Percentiles rank a stretch among this genome's conserved stretches.
These are phyloP conservation scores for Penicillium simplicissimum DNA, from an alignment of 495 filamentous ascomycete species.

Conservation along the genomic window DNA sequence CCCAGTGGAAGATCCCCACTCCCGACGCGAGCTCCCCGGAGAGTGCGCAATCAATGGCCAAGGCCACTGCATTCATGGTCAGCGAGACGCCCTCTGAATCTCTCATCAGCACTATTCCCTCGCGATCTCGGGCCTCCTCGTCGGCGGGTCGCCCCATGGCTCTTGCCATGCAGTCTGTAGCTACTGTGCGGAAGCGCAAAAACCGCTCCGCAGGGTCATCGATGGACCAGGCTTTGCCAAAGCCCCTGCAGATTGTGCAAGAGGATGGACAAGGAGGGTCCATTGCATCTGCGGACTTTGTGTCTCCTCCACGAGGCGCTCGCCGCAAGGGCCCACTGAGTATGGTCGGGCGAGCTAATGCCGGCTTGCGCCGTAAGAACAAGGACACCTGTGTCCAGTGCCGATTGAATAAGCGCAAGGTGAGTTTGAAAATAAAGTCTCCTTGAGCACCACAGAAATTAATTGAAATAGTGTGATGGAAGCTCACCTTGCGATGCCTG, in stretches of 20 bases:
- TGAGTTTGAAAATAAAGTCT: constrained; percentile 14
- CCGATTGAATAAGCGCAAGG: constrained; percentile 51
- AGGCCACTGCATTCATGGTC: constrained; percentile 43
- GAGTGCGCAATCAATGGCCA: constrained; percentile 27
- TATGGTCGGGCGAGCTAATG: constrained; percentile 48
- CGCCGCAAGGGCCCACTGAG: constrained; percentile 49
- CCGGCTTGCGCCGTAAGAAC: constrained; percentile 49
- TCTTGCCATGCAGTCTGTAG: constrained; percentile 40
- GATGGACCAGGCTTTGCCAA: constrained; percentile 33
- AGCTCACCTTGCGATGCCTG: constrained; percentile 52
- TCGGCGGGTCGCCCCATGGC: constrained; percentile 30
- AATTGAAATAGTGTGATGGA: constrained; percentile 43
- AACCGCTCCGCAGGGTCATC: constrained; percentile 34
- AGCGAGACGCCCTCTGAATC: constrained; percentile 40
- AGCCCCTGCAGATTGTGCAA: constrained; percentile 49
- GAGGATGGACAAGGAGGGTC: constrained; percentile 51
- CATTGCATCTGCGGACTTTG: constrained; percentile 51
- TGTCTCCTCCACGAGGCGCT: constrained; percentile 47
- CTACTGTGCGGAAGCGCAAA: constrained; percentile 46
- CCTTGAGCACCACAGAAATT: constrained; percentile 2
- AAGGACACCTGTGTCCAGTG: constrained; percentile 53
- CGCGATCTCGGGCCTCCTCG: constrained; percentile 31
- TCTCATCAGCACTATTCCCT: constrained; percentile 28
- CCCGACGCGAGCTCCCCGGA: constrained; percentile 31
- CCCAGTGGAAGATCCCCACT: constrained; percentile 35